Evolutionary conservation across 768 basidiomycete species (phyloP).

Genomic region (Amanita rubescens): DNA sequence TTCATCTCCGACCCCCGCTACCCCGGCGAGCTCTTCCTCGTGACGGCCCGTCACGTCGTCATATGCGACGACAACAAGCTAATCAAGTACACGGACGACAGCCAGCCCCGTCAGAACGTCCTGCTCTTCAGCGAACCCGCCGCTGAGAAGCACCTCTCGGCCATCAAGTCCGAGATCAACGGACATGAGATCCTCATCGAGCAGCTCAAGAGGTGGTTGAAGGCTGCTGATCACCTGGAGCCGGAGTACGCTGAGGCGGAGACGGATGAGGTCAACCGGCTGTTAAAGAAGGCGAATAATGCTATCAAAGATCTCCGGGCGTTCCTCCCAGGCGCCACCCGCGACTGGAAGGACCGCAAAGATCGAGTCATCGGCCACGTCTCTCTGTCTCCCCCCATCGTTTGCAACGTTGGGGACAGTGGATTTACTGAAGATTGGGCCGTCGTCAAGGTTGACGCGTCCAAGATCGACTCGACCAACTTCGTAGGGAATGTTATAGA

Average conservation of each 20-base stretch:
- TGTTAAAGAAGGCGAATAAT: neutral
- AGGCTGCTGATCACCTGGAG: no score
- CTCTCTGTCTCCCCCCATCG: slow-evolving; percentile 20
- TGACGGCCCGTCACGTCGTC: slow-evolving; percentile 24
- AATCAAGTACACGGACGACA: slow-evolving; percentile 11
- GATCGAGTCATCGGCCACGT: slow-evolving; percentile 22
- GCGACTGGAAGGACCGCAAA: slow-evolving; percentile 14
- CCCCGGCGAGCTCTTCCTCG: slow-evolving; percentile 16
- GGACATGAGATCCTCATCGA: slow-evolving; percentile 1
- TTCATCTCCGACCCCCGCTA: slow-evolving; percentile 19
- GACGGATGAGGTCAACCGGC: slow-evolving; percentile 8
- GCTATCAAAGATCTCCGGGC: no score
- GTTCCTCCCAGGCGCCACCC: slow-evolving; percentile 14
- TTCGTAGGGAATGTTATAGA: slow-evolving; percentile 24
- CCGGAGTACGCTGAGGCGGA: no score
- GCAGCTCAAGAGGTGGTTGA: slow-evolving; percentile 7
- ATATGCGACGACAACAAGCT: slow-evolving; percentile 15
- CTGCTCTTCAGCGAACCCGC: slow-evolving; percentile 17
- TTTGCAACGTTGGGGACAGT: slow-evolving; percentile 8
- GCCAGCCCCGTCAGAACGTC: slow-evolving; percentile 16
- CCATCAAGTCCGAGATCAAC: slow-evolving; percentile 14
- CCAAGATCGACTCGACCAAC: slow-evolving; percentile 17
- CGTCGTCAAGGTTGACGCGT: slow-evolving; percentile 16
- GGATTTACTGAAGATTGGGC: slow-evolving; percentile 18
- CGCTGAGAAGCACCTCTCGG: slow-evolving; percentile 9